These are phyloP conservation scores for Coniochaeta sp. DNA, from an alignment of 2,329 filamentous ascomycete species.

Conservation along the genomic window DNA sequence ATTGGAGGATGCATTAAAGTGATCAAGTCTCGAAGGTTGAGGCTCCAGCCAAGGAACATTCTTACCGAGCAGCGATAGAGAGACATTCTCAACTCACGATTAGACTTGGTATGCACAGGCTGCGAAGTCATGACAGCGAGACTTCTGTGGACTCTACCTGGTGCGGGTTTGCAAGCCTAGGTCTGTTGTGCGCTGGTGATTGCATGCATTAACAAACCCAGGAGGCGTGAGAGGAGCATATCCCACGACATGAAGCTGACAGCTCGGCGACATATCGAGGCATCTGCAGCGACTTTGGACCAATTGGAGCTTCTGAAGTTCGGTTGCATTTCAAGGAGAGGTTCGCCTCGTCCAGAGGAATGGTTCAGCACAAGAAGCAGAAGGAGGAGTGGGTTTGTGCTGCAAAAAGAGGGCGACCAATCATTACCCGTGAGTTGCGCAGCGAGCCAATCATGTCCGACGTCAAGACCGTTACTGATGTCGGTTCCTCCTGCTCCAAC, in stretches of 20 bases:
- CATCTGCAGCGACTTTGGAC: background rate
- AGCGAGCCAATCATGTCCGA: background rate
- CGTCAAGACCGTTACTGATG: background rate
- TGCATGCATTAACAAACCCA: background rate
- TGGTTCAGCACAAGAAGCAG: background rate
- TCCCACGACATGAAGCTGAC: background rate
- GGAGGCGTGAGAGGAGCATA: background rate
- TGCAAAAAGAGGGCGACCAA: background rate
- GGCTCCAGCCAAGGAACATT: background rate
- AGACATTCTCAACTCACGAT: background rate
- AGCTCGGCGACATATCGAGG: background rate
- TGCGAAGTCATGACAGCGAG: background rate
- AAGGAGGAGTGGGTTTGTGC: background rate
- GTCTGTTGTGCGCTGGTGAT: background rate
- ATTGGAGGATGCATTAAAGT: conserved; percentile 24
- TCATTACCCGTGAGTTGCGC: background rate
- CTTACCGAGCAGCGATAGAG: background rate
- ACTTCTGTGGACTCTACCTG: background rate
- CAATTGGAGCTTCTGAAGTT: background rate
- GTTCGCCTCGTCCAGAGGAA: background rate
- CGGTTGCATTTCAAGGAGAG: background rate
- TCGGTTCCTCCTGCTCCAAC: no score
- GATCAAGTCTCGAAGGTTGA: background rate
- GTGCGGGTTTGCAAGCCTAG: no score
- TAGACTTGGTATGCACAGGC: background rate